phyloP scores from a whole-genome alignment of 352 stramenopile genomes.

The Globisporangium parvum region DNA sequence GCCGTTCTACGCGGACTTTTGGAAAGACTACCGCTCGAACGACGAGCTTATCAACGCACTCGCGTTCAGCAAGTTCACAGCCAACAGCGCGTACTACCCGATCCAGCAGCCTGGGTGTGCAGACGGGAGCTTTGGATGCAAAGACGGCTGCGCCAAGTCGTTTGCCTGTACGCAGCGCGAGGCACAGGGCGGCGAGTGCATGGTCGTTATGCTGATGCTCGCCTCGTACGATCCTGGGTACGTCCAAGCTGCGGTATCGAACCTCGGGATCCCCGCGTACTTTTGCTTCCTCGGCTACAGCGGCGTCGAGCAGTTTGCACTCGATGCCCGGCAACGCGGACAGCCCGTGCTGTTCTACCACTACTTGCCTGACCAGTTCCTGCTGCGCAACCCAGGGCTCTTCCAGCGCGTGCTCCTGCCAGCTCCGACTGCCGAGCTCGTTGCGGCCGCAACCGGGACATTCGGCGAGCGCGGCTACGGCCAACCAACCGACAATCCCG shows the following conservation, averaged over 20 bases:
- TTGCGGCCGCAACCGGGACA: constrained; percentile 22
- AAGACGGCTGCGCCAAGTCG: constrained; percentile 33
- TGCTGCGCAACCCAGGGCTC: constrained; percentile 21
- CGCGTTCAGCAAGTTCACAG: constrained; percentile 15
- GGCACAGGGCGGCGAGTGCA: constrained; percentile 20
- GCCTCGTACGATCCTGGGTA: constrained; percentile 37
- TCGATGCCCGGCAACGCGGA: constrained; percentile 18
- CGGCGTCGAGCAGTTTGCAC: constrained; percentile 25
- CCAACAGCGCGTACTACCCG: constrained; percentile 27
- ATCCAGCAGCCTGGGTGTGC: constrained; percentile 19
- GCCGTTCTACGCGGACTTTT: constrained; percentile 37
- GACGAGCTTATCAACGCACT: constrained; percentile 31
- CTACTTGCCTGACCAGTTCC: constrained; percentile 45
- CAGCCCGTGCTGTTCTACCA: constrained; percentile 45
- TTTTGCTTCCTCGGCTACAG: constrained; percentile 57
- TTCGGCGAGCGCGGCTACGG: constrained; percentile 52
- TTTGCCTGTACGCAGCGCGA: constrained; percentile 38
- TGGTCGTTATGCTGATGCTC: constrained; percentile 47
- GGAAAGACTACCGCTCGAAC: constrained; percentile 38
- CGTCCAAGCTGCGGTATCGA: constrained; percentile 35
- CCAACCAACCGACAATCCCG: constrained; percentile 28
- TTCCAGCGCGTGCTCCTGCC: constrained; percentile 49
- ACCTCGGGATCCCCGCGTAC: constrained; percentile 47
- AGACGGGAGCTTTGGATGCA: constrained; percentile 35
- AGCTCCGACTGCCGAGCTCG: constrained; percentile 17